Base-by-base conservation (phyloP, 139 green algal genomes). In the Tetradesmus obliquus region DNA sequence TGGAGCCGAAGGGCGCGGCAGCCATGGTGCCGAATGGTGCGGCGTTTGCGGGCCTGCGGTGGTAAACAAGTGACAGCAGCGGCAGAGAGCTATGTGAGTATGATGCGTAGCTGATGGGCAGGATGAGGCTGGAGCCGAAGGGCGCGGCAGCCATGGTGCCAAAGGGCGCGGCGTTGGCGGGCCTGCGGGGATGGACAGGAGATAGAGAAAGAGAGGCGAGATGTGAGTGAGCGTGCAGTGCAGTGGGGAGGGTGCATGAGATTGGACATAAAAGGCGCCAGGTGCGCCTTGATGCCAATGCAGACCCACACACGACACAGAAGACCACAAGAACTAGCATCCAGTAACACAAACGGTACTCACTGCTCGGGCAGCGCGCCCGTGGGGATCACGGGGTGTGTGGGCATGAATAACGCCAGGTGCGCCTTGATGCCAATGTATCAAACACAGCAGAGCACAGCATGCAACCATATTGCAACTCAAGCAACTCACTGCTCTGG, bases 361-460 rank as follows among this genome's bases (percentile, higher is more conserved):
- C 32, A 45, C 80, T 87, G 88, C 66, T 92, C 88, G 58, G 95
- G 95, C 66, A 97, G 91, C 12, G 92, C 94, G n/a, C 98, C 98
- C 1, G 98, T 99, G 84, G 97, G 92, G 0, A 99, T 88, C 19
- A 99, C 88, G 7, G 98, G 98, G 95, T 99, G 98, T 15, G 96
- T 97, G 87, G 98, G 98, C 91, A 99, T 94, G 97, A 99, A 99
- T 87, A 97, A 98, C 2, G 97, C 97, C 69, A 99, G 96, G 96
- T 99, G 98, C 12, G 94, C 95, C 97, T 99, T 99, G 32, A 99
- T 95, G 60, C 97, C 96, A 69, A 97, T 97, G 87, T 3, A 45
- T 3, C 51, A 54, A 32, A 32, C 22, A 22, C 24, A 55, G 79
- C 3, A 54, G 22, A 82, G n/a, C n/a, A 82, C 1, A 12, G 22